phyloP scores from a whole-genome alignment of 208 protist species.

The Crithidia expoeki region DNA sequence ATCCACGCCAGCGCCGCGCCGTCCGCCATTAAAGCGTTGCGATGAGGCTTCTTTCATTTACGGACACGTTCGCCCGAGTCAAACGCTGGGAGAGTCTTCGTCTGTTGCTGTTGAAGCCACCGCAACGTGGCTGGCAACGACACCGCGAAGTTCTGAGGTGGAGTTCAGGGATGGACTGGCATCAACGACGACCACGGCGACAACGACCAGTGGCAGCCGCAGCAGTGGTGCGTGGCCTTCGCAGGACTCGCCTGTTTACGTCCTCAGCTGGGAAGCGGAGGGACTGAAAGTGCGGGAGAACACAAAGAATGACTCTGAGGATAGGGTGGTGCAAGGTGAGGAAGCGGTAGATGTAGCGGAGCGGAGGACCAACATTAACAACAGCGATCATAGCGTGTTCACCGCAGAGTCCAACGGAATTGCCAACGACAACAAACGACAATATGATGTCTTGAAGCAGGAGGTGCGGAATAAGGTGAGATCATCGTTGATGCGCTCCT shows the following conservation, averaged over 20 bases:
- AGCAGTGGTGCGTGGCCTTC: slow-evolving; percentile 3
- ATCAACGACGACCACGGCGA: background rate
- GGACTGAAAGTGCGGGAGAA: background rate
- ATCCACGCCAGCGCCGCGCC: background rate
- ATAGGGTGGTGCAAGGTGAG: background rate
- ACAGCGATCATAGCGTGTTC: too few relatives aligned
- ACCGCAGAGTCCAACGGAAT: too few relatives aligned
- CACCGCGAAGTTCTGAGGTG: background rate
- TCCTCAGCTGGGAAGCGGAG: background rate
- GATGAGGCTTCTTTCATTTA: background rate
- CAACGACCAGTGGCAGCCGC: background rate
- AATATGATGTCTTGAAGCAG: too few relatives aligned
- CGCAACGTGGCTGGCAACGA: background rate
- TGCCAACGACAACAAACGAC: too few relatives aligned
- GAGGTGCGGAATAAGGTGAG: too few relatives aligned
- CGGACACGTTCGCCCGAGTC: background rate
- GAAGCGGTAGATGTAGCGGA: too few relatives aligned
- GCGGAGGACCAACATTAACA: too few relatives aligned
- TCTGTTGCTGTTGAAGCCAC: background rate
- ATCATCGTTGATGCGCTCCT: too few relatives aligned
- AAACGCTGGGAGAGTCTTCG: background rate
- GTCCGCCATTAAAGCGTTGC: background rate
- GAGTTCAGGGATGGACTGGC: background rate
- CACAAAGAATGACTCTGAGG: background rate
- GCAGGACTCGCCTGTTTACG: background rate